Evolutionary conservation across 2,329 filamentous ascomycete species (phyloP).

Genomic region (Ceratocystis cubensis): DNA sequence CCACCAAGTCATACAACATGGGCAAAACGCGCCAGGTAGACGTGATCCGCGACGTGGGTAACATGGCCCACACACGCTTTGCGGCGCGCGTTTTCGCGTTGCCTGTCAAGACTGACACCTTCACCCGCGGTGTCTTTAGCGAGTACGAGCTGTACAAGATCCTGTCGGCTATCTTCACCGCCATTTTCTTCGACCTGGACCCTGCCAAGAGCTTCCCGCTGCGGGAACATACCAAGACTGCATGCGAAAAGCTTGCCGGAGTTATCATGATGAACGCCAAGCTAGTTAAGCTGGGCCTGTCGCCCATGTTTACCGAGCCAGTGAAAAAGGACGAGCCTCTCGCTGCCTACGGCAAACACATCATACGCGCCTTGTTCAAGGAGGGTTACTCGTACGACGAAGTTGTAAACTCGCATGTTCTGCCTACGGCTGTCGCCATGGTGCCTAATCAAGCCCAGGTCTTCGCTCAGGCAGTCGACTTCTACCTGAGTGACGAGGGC

Average conservation of each 20-base stretch:
- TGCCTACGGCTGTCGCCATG: constrained; percentile 54
- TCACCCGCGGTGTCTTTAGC: constrained; percentile 45
- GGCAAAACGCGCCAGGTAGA: constrained; percentile 49
- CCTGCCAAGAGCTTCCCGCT: constrained; percentile 54
- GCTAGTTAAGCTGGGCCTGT: constrained; percentile 37
- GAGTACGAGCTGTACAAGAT: constrained; percentile 48
- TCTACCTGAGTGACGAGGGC: constrained; percentile 50
- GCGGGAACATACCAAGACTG: constrained; percentile 43
- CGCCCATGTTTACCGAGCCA: constrained; percentile 42
- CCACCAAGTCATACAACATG: constrained; percentile 50
- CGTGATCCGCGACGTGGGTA: constrained; percentile 56
- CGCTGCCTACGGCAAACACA: constrained; percentile 49
- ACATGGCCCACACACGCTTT: constrained; percentile 53
- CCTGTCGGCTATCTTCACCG: constrained; percentile 51
- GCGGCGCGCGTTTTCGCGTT: constrained; percentile 51
- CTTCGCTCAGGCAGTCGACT: constrained; percentile 63
- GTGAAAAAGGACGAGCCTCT: constrained; percentile 42
- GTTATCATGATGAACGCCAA: constrained; percentile 55
- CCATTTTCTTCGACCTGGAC: constrained; percentile 55
- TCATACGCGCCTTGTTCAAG: constrained; percentile 54
- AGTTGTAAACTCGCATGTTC: constrained; percentile 56
- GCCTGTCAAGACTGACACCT: constrained; percentile 50
- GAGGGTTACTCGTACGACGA: constrained; percentile 50
- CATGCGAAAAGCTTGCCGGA: constrained; percentile 46
- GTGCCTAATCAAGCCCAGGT: constrained; percentile 60